phyloP scores from a whole-genome alignment of 805 yeast genomes.

The Saturnispora saitoi region DNA sequence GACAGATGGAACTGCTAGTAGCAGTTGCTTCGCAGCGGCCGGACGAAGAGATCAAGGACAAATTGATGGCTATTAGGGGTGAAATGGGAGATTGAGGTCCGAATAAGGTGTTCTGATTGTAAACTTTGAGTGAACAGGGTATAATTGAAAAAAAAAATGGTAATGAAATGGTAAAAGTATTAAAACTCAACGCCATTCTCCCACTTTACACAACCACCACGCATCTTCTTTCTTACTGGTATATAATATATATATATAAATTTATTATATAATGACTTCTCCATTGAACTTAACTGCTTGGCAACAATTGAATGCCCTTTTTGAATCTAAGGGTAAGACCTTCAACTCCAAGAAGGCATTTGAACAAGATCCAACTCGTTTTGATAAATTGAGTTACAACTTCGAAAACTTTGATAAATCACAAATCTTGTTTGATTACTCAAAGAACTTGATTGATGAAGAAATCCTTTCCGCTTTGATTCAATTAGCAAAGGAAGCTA shows the following conservation, averaged over 20 bases:
- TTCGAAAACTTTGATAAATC: conserved; percentile 83
- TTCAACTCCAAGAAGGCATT: conserved; percentile 76
- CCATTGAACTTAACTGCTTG: conserved; percentile 69
- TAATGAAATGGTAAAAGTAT: background rate
- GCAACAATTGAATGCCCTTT: conserved; percentile 64
- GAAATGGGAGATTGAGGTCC: conserved; percentile 4
- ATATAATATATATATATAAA: background rate
- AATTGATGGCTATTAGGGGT: background rate
- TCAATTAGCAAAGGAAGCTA: conserved; percentile 82
- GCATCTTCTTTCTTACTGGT: background rate
- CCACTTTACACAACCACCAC: background rate
- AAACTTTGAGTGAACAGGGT: background rate
- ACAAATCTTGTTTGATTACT: conserved; percentile 85
- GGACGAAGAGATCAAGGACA: conserved; percentile 1
- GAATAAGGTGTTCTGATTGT: background rate
- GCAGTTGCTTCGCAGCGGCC: conserved; percentile 4
- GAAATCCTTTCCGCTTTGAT: conserved; percentile 61
- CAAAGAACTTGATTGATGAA: conserved; percentile 88
- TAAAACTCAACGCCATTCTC: background rate
- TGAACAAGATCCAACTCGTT: conserved; percentile 63
- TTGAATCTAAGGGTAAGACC: conserved; percentile 58
- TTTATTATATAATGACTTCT: conserved; percentile 21
- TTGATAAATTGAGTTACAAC: conserved; percentile 64
- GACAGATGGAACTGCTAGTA: conserved; percentile 5
- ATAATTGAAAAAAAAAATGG: background rate